Conservation (phyloP, 768 basidiomycete genomes). For the Lactifluus volemus region DNA sequence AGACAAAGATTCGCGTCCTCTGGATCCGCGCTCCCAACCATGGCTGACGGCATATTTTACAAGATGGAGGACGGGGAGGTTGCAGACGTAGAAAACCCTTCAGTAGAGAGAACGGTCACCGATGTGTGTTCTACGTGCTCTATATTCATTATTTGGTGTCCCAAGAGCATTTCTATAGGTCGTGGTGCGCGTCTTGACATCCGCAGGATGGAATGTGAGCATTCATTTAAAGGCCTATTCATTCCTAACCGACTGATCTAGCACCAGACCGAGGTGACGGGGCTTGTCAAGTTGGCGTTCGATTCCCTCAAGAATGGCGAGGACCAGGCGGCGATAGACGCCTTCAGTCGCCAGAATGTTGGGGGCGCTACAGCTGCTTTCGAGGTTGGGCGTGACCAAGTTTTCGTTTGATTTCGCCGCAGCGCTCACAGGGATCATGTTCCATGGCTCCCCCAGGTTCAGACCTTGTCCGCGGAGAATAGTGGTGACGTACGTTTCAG, state of each 20-base stretch:
- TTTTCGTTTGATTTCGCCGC: neutral
- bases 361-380: neutral
- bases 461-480: constrained; percentile 6
- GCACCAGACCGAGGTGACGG: neutral
- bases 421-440: neutral
- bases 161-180: neutral
- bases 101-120: neutral
- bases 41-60: neutral
- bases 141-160: neutral
- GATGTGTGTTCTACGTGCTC: neutral
- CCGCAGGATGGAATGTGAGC: constrained; percentile 9
- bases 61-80: constrained; percentile 3
- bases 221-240: neutral
- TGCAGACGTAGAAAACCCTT: neutral
- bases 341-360: neutral
- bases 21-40: neutral
- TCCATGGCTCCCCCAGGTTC: neutral
- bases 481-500: constrained; percentile 4
- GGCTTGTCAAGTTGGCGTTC: constrained; percentile 1
- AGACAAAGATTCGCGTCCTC: neutral
- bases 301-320: neutral
- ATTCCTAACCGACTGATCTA: neutral
- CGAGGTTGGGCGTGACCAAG: neutral
- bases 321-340: neutral
- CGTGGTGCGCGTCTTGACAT: neutral